Evolutionary conservation across 192 early-diverging fungal genomes (phyloP), one percentile per base, ranked within the genome.

Genomic region (Anaeromyces robustus): DNA sequence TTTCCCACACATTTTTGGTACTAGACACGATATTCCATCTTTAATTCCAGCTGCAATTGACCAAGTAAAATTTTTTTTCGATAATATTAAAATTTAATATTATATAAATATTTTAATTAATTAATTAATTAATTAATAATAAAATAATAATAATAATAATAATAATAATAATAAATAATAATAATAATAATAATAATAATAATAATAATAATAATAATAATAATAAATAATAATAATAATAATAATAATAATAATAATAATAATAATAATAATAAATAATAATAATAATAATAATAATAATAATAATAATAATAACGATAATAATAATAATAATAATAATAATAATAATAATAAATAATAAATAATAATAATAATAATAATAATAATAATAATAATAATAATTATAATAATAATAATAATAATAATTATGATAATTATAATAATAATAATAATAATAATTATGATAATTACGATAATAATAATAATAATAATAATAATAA

Each of bases 21-120:
- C 83, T 29, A 94, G 93, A 82, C 89, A 85, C 59, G 95, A 99
- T 82, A 92, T 98, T 81, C 96, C 97, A 9, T 96, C 95, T 84
- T 87, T 99, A 87, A 98, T 99, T 82, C 97, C 97, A 29, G 98
- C 96, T 83, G 96, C 95, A 77, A 97, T 99, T 84, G 97, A 99
- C 85, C 97, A 99, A 34, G 85, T 82, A 80, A 2, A 22, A 30
- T 37, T n/a, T 29, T 19, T 26, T 4, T n/a, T n/a, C n/a, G n/a
- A n/a, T n/a, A n/a, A n/a, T n/a, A n/a, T n/a, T 77, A 29, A 0
- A 6, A 4, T 16, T 12, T 29, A 80, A 18, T 79, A 13, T 83
- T 5, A 82, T 32, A 34, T 7, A 34, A 34, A 34, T 34, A 7
- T 7, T 34, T 7, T 7, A 7, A 34, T 7, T 34, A 7, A 7